Evolutionary conservation across 768 basidiomycete species (phyloP), one percentile per base, ranked within the genome.

Genomic region (Lanmaoa rubissima): DNA sequence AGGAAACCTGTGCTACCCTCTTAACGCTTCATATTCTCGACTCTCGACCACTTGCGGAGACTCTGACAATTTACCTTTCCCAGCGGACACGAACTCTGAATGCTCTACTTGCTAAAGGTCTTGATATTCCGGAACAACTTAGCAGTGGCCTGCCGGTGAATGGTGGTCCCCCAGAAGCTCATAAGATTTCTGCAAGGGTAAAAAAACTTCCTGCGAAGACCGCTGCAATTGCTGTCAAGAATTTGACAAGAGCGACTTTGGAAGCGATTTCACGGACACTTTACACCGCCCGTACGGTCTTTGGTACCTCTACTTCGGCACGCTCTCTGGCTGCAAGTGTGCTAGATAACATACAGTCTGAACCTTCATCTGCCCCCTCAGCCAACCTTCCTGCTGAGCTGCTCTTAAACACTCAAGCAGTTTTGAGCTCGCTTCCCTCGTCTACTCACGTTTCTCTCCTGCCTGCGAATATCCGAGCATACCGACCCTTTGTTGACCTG

Each of bases 1-100:
- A 94, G 90, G 85, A 85, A 54, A 79, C 81, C 1, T 91, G 92
- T 61, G 85, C 92, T 3, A 86, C 87, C 4, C 78, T 96, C 11
- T 76, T 95, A 11, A 87, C 90, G 0, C 80, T 98, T 42, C 87
- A 95, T 69, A 79, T 97, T n/a, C 80, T 98, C 28, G 94, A 97
- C 65, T 92, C 92, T 7, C 79, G 87, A 45, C 90, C 94, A 7
- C 74, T 95, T 10, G 69, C 76, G 21, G 92, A 94, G 48, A 86
- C 89, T 0, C 74, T 95, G 32, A 74, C 79, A 5, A 79, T 87
- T 4, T 82, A 91, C 54, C 81, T 97, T 5, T 70, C 78, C 0
- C 93, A 97, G 68, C 82, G 90, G 9, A 77, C 81, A 26, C 84
- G 82, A 68, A 79, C 82, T 4, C 70, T 91, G 6, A 77, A 82